A percentile compares a stretch with the other conserved stretches of the same genome.
These are phyloP conservation scores for Pseudozyma flocculosa DNA, from an alignment of 1,284 basidiomycete genomes.

Conservation along the genomic window DNA sequence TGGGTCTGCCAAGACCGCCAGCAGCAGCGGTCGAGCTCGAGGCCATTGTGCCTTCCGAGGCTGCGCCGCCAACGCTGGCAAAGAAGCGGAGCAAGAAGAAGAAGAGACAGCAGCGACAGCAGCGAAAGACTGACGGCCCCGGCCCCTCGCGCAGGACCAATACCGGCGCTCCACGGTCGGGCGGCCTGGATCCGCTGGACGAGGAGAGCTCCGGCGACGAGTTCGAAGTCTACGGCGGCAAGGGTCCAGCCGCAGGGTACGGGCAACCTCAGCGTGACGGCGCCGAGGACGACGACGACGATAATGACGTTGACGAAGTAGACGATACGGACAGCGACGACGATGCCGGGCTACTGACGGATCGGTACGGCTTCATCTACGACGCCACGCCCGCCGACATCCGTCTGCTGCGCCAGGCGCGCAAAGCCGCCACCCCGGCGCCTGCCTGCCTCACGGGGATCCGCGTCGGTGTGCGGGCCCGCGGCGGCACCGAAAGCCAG, in stretches of 20 bases:
- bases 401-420: slow-evolving; percentile 71
- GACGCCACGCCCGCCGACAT: slow-evolving; percentile 73
- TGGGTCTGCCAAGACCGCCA: slow-evolving; percentile 46
- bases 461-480: slow-evolving; percentile 65
- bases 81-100: slow-evolving; percentile 13
- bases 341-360: slow-evolving; percentile 71
- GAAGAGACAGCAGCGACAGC: slow-evolving; percentile 21
- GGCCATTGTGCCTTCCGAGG: slow-evolving; percentile 79
- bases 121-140: slow-evolving; percentile 34
- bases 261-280: slow-evolving; percentile 3
- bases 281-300: slow-evolving; percentile 5
- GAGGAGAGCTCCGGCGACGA: slow-evolving; percentile 51
- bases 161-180: neutral
- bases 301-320: slow-evolving; percentile 19
- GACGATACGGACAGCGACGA: slow-evolving; percentile 20
- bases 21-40: slow-evolving; percentile 77
- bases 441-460: slow-evolving; percentile 82
- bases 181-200: slow-evolving; percentile 31
- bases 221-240: slow-evolving; percentile 58
- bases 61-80: slow-evolving; percentile 73
- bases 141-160: slow-evolving; percentile 6
- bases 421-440: slow-evolving; percentile 72
- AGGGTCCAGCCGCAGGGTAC: slow-evolving; percentile 35
- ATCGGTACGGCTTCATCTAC: slow-evolving; percentile 95
- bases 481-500: slow-evolving; percentile 46